Conservation (phyloP, 1,284 basidiomycete species). For the Filobasidium uniguttulatum region DNA sequence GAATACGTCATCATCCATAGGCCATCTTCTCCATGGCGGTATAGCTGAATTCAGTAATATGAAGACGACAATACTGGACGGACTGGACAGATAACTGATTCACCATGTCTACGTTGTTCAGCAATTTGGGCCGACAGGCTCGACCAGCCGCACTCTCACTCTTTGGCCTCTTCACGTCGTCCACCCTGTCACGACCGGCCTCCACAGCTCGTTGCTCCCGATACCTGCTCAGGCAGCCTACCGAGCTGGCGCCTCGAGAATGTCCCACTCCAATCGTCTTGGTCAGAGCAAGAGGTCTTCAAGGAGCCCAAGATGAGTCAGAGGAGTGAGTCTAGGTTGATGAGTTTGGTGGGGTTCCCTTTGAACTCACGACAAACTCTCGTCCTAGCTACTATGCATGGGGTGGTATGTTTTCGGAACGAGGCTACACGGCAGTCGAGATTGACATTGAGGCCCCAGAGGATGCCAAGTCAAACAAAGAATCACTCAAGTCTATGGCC, state of each 20-base stretch:
- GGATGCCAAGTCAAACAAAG: background rate
- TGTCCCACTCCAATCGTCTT: constrained; percentile 29
- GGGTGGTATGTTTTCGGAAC: constrained; percentile 44
- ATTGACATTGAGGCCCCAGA: constrained; percentile 39
- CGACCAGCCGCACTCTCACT: constrained; percentile 12
- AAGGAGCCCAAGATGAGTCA: constrained; percentile 5
- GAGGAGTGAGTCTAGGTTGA: constrained; percentile 17
- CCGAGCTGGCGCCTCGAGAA: constrained; percentile 22
- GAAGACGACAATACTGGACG: too few species aligned
- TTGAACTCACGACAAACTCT: background rate
- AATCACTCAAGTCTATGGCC: constrained; percentile 38
- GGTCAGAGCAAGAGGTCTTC: constrained; percentile 21
- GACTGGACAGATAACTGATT: too few species aligned
- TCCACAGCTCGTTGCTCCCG: constrained; percentile 20
- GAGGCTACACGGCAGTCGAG: constrained; percentile 50
- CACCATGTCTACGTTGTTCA: constrained; percentile 6
- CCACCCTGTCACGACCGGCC: constrained; percentile 8
- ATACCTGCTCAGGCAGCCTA: constrained; percentile 23
- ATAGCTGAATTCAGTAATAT: too few species aligned
- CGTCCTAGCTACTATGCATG: constrained; percentile 26
- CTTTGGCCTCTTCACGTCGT: constrained; percentile 16
- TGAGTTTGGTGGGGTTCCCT: background rate
- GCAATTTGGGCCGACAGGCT: constrained; percentile 3
- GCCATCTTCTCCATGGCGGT: too few species aligned
- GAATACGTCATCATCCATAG: too few species aligned